phyloP scores from a whole-genome alignment of 129 eudicot genomes.

The Helichrysum umbraculigerum region DNA sequence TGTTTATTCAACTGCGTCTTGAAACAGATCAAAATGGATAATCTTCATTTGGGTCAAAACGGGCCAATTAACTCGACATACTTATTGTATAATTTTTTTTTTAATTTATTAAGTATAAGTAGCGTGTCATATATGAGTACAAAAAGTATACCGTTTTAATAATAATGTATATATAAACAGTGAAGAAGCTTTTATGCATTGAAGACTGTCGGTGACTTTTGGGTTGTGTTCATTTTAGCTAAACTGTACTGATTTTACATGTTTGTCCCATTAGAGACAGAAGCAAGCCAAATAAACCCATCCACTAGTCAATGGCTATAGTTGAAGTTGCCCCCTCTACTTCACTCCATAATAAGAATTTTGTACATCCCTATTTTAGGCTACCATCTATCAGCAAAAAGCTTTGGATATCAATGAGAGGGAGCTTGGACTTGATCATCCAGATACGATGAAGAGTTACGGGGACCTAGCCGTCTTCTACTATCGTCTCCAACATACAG shows the following conservation, averaged over 20 bases:
- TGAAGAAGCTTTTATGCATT: not conserved
- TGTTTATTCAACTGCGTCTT: not conserved
- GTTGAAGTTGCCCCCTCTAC: not conserved
- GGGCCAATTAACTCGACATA: not conserved
- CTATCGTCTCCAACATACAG: slow-evolving; percentile 96
- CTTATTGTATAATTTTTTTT: not conserved
- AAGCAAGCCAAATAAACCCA: not conserved
- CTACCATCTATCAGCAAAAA: slow-evolving; percentile 95
- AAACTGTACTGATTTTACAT: not conserved
- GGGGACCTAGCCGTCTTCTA: slow-evolving; percentile 98
- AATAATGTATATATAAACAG: not conserved
- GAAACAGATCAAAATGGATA: not conserved
- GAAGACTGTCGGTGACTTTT: not conserved
- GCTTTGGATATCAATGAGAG: slow-evolving; percentile 98
- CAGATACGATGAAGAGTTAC: slow-evolving; percentile 99
- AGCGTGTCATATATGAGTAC: not conserved
- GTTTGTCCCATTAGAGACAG: not conserved
- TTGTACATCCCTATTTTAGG: slow-evolving; percentile 41
- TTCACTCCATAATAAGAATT: slow-evolving; percentile 15
- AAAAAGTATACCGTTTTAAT: not conserved
- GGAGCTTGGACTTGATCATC: slow-evolving; percentile 98
- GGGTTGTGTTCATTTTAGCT: not conserved
- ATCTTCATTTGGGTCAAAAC: not conserved
- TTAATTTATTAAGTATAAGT: not conserved
- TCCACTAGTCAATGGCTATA: not conserved